phyloP scores from a whole-genome alignment of 345 rosid genomes.

The Zanthoxylum bungeanum region DNA sequence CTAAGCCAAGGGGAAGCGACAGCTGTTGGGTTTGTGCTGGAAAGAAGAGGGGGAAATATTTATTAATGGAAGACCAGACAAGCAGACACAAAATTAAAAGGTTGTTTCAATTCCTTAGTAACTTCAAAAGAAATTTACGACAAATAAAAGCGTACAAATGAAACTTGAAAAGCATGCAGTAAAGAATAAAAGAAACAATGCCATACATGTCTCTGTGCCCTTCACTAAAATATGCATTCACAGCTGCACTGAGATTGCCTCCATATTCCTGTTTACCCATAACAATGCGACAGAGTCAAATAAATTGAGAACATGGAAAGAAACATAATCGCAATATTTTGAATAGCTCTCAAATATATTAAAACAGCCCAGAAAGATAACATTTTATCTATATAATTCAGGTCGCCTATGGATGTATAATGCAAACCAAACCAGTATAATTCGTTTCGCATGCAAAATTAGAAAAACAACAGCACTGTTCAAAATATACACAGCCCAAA shows the following conservation, averaged over 20 bases:
- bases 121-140: not conserved
- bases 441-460: not conserved
- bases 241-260: conserved; percentile 64
- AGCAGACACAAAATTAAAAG: not conserved
- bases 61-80: conserved; percentile 2
- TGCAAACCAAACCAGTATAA: not conserved
- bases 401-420: not conserved
- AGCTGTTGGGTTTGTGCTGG: conserved; percentile 41
- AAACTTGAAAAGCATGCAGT: not conserved
- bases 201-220: conserved; percentile 49
- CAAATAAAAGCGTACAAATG: not conserved
- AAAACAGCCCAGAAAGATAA: not conserved
- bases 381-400: not conserved
- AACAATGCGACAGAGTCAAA: conserved; percentile 10
- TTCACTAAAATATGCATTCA: conserved; percentile 65
- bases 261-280: conserved; percentile 57
- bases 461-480: not conserved
- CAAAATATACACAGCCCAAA: not conserved
- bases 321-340: not conserved
- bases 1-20: conserved; percentile 31
- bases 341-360: not conserved
- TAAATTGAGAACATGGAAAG: conserved; percentile 7
- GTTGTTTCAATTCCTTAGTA: not conserved
- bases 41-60: not conserved
- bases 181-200: conserved; percentile 5